A percentile compares a stretch with the other conserved stretches of the same genome.
Conservation (phyloP, 257 asterid genomes). For the Ilex asprella region DNA sequence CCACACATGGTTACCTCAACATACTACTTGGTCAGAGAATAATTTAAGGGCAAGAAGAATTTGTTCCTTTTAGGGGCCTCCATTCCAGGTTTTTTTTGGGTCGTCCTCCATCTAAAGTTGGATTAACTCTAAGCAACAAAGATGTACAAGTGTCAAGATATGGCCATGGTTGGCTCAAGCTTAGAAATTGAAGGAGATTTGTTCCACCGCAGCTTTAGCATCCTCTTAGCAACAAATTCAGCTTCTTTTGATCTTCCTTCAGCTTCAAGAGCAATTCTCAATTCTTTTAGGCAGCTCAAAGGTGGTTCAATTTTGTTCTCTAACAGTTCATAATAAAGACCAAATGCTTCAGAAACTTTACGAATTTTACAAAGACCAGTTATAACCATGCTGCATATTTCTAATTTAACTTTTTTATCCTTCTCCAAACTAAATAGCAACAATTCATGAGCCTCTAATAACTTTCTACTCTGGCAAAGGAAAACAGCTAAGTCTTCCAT, state of each 20-base stretch:
- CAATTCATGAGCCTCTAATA: slow-evolving; percentile 43
- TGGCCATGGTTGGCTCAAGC: neutral
- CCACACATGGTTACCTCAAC: too few species aligned
- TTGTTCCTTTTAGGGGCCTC: too few species aligned
- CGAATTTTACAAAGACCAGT: slow-evolving; percentile 39
- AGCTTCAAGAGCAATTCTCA: slow-evolving; percentile 44
- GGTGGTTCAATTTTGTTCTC: slow-evolving; percentile 54
- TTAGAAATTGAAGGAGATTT: neutral
- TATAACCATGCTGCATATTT: slow-evolving; percentile 30
- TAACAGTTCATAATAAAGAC: slow-evolving; percentile 53
- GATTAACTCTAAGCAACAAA: too few species aligned
- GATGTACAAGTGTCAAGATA: neutral
- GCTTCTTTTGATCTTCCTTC: slow-evolving; percentile 64
- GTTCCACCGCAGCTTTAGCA: slow-evolving; percentile 11
- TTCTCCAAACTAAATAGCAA: slow-evolving; percentile 37
- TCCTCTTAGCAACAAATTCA: slow-evolving; percentile 69
- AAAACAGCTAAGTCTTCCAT: slow-evolving; percentile 40
- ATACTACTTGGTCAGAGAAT: too few species aligned
- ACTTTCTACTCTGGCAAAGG: slow-evolving; percentile 47
- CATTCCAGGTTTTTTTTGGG: too few species aligned
- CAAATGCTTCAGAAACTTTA: slow-evolving; percentile 49
- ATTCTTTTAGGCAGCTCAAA: slow-evolving; percentile 43
- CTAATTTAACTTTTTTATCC: slow-evolving; percentile 35
- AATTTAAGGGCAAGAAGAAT: too few species aligned
- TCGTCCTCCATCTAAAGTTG: too few species aligned